phyloP scores from a whole-genome alignment of 176 grass and related monocot genomes.

The Ananas comosus region DNA sequence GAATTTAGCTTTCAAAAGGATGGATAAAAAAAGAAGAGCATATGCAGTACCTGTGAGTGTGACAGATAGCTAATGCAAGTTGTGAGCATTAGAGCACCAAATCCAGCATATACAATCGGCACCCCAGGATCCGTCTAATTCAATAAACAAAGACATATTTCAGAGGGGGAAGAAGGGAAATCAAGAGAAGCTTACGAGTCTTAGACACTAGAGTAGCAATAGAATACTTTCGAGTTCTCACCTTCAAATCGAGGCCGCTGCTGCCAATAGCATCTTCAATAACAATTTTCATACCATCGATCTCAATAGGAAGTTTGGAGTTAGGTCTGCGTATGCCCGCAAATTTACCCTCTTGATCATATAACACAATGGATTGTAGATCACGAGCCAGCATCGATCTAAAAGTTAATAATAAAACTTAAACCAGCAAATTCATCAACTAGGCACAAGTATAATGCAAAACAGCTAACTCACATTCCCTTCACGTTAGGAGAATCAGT shows the following conservation, averaged over 20 bases:
- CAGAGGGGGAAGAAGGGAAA: not conserved
- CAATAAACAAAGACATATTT: not conserved
- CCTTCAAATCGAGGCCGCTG: conserved; percentile 91
- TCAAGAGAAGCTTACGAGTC: not conserved
- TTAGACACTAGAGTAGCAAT: not conserved
- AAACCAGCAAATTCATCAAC: not conserved
- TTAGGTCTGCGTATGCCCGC: conserved; percentile 71
- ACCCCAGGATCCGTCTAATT: conserved; percentile 87
- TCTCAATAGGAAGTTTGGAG: conserved; percentile 89
- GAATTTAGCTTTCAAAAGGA: not conserved
- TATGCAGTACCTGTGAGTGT: conserved; percentile 55
- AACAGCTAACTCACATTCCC: conserved; percentile 71
- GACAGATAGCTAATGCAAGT: conserved; percentile 92
- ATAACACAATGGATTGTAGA: conserved; percentile 87
- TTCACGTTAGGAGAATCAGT: conserved; percentile 56
- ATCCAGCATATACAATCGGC: conserved; percentile 90
- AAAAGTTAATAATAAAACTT: conserved; percentile 9
- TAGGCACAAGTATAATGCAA: conserved; percentile 3
- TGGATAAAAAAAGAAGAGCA: not conserved
- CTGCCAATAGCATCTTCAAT: conserved; percentile 95
- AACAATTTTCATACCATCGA: conserved; percentile 86
- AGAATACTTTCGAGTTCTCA: conserved; percentile 4
- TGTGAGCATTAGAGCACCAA: conserved; percentile 90
- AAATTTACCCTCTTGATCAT: conserved; percentile 99
- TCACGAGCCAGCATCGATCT: conserved; percentile 98